Base-by-base conservation (phyloP, 768 basidiomycete genomes). In the Leccinum truebloodii region DNA sequence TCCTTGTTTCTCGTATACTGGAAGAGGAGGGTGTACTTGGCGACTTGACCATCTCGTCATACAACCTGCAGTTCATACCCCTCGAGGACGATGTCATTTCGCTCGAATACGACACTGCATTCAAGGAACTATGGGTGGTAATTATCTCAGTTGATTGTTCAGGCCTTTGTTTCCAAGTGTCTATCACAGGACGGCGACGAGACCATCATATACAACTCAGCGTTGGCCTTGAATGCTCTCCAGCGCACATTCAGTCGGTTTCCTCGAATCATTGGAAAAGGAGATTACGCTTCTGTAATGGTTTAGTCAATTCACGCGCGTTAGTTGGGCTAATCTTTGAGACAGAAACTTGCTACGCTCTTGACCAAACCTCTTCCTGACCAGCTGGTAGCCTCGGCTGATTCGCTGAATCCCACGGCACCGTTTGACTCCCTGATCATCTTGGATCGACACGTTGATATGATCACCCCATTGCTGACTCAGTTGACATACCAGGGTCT, bases 21-120 rank as follows among this genome's bases (percentile, higher is more conserved):
- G 95, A 98, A 69, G 95, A 98, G 71, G 91, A 97, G 69, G 97
- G 96, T n/a, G 95, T 99, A 1, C 82, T 95, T 18, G 97, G 97
- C n/a, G 95, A 98, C 68, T 81, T 99, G 50, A 87, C 84, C 8
- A 84, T 98, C 34, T 85, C 86, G 20, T 84, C 92, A 30, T 96
- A 94, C 75, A 92, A 93, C 72, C 81, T 99, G 24, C 94, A 95
- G 67, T 92, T 98, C 67, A 94, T 99, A 63, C 94, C 95, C 14
- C 68, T 98, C 39, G 95, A 95, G 59, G 89, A 93, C 16, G 97
- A 99, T 73, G 86, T 98, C 59, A 77, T 98, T 34, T 97, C 94
- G 3, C 76, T 99, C 32, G 97, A 99, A 77, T 76, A 88, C 65
- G 92, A 94, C 51, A 82, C 81, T 61, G 87, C 91, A 1, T 93